Base-by-base conservation (phyloP, 257 asterid genomes). In the Nicotiana sylvestris region DNA sequence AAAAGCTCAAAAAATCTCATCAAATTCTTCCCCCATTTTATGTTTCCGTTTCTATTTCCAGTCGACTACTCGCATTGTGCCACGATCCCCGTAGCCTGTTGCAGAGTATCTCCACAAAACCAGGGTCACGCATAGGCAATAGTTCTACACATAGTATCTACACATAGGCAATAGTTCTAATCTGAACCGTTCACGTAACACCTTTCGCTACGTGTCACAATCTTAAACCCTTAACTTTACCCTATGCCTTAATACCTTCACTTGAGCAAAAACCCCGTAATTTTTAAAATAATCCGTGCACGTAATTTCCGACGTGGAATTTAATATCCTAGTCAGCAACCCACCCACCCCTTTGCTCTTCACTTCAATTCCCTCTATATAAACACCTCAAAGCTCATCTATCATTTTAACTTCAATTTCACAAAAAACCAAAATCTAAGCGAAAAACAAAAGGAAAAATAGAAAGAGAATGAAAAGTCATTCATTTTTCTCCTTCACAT, bases 401-500 rank as follows among this genome's bases (percentile, higher is more conserved):
- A 60, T n/a, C 66, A 49, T 66, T 81, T 81, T 32, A 81, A 81
- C 83, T 66, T 32, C 51, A 66, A 27, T 25, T 11, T 43, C 49
- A 39, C 66, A 49, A 37, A 53, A 35, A 49, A 76, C 21, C 49
- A 27, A 29, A 51, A 76, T 43, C 51, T 43, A 11, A 43, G 11
- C 60, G 6, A 12, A 55, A 55, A 55, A 55, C 18, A 55, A 55
- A 55, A 55, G 18, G 2, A 4, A 9, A 58, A 21, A 43, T 21
- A 72, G 37, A 12, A 6, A 49, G 21, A 74, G 37, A 74, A 76
- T 70, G 53, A 15, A 76, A 51, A 25, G 64, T 74, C 64, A 76
- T 51, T 51, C 46, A 61, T 39, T 39, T 29, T 81, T 66, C 35
- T 33, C 32, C 78, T 3, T 7, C 49, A 81, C 77, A 30, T 58